phyloP scores from a whole-genome alignment of 352 stramenopile species.

The Globisporangium irregulare region DNA sequence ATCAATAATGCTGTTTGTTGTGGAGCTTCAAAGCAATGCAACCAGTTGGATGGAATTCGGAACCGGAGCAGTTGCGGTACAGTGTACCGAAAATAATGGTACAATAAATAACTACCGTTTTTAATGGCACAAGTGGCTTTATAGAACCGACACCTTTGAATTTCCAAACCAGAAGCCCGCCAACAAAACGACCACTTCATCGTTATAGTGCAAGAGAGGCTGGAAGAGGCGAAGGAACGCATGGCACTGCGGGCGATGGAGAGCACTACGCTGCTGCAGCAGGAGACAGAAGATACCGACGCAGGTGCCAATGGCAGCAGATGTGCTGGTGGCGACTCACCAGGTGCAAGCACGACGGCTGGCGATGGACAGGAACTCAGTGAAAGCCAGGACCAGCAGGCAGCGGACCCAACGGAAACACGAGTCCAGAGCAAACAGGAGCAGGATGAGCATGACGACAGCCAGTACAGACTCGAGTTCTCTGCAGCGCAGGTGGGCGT shows the following conservation, averaged over 20 bases:
- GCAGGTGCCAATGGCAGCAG: not conserved
- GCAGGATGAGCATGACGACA: not conserved
- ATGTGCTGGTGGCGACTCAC: not conserved
- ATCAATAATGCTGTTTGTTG: not conserved
- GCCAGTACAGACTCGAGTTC: conserved; percentile 30
- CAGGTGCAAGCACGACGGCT: not conserved
- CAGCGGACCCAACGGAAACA: not conserved
- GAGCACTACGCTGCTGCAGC: not conserved
- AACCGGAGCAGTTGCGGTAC: not conserved
- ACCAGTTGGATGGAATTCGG: not conserved
- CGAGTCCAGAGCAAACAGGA: not conserved
- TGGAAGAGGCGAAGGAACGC: not conserved
- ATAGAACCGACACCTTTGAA: conserved; percentile 4
- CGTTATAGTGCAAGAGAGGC: not conserved
- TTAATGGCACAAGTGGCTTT: conserved; percentile 1
- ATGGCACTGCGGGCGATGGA: not conserved
- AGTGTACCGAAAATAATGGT: not conserved
- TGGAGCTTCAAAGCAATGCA: not conserved
- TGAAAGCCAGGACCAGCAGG: not conserved
- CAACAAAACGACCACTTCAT: not conserved
- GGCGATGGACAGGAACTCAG: not conserved
- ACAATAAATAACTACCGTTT: not conserved
- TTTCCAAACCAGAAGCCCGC: conserved; percentile 7
- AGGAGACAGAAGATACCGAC: not conserved
- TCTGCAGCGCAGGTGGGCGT: conserved; percentile 47